Conservation (phyloP, 2,329 filamentous ascomycete genomes). For the Aspergillus felis region DNA sequence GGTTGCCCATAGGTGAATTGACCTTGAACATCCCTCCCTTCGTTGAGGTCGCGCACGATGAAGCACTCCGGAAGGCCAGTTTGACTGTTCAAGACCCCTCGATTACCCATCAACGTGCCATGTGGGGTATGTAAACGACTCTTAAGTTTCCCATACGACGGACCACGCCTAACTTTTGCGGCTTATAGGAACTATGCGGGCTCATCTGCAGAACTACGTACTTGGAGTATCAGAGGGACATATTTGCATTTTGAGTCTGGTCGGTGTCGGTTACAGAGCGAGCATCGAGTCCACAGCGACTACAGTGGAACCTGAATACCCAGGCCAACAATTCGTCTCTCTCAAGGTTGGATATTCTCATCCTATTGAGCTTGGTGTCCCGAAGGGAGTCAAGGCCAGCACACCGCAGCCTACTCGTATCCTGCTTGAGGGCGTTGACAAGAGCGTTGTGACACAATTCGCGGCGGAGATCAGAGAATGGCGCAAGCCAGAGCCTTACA, state of each 20-base stretch:
- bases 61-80: slow-evolving; percentile 57
- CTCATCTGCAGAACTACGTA: slow-evolving; percentile 86
- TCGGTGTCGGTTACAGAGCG: slow-evolving; percentile 93
- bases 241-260: slow-evolving; percentile 84
- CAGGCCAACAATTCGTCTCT: slow-evolving; percentile 82
- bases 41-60: slow-evolving; percentile 67
- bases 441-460: slow-evolving; percentile 83
- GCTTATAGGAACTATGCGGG: slow-evolving; percentile 73
- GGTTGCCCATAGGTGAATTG: slow-evolving; percentile 58
- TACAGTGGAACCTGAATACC: slow-evolving; percentile 63
- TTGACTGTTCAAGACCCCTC: slow-evolving; percentile 67
- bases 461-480: slow-evolving; percentile 83
- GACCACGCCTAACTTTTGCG: slow-evolving; percentile 16
- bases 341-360: slow-evolving; percentile 97
- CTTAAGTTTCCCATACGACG: neutral
- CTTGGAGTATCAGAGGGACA: slow-evolving; percentile 95
- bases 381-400: slow-evolving; percentile 76
- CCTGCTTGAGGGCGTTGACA: slow-evolving; percentile 81
- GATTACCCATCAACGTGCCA: slow-evolving; percentile 74
- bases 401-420: slow-evolving; percentile 89
- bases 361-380: slow-evolving; percentile 84
- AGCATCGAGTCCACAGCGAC: slow-evolving; percentile 72
- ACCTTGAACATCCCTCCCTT: slow-evolving; percentile 76
- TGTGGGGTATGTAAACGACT: slow-evolving; percentile 72
- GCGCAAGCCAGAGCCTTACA: slow-evolving; percentile 94